phyloP scores from a whole-genome alignment of 176 grass and related monocot genomes.

The Poa annua region DNA sequence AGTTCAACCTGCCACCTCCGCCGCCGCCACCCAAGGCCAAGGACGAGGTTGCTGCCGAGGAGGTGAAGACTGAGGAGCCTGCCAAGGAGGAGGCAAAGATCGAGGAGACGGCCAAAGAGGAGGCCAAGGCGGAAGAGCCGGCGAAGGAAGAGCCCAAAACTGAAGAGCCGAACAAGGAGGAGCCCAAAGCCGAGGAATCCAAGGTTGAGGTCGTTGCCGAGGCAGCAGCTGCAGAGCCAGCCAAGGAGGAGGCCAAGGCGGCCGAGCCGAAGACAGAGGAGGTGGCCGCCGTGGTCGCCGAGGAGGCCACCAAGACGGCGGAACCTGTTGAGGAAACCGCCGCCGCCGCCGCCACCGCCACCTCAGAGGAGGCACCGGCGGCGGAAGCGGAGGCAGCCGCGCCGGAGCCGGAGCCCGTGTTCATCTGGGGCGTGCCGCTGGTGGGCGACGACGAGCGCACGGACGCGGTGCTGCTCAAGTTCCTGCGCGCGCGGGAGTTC shows the following conservation, averaged over 20 bases:
- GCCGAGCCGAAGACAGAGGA: conserved; percentile 15
- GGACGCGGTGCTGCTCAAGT: conserved; percentile 89
- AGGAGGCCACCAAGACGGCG: conserved; percentile 53
- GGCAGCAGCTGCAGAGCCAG: background rate
- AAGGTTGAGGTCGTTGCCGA: conserved; percentile 27
- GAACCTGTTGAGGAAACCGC: conserved; percentile 66
- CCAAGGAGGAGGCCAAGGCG: conserved; percentile 40
- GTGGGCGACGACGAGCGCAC: conserved; percentile 81
- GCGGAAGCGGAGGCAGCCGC: conserved; percentile 26
- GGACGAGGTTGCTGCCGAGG: conserved; percentile 42
- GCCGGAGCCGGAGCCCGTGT: conserved; percentile 52
- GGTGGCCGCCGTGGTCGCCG: background rate
- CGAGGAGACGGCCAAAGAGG: conserved; percentile 35
- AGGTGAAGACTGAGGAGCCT: conserved; percentile 45
- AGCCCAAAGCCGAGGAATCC: conserved; percentile 25
- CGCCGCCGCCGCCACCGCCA: conserved; percentile 30
- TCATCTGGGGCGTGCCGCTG: conserved; percentile 90
- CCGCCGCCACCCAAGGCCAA: conserved; percentile 54
- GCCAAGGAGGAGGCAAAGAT: conserved; percentile 45
- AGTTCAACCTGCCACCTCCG: conserved; percentile 76
- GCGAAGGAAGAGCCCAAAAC: conserved; percentile 49
- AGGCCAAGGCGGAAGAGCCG: conserved; percentile 1
- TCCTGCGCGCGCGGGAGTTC: conserved; percentile 92
- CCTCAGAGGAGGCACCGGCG: conserved; percentile 41
- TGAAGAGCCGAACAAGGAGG: conserved; percentile 34